A percentile compares a stretch with the other conserved stretches of the same genome.
These are phyloP conservation scores for Globisporangium okanoganense DNA, from an alignment of 352 stramenopile species.

Conservation along the genomic window DNA sequence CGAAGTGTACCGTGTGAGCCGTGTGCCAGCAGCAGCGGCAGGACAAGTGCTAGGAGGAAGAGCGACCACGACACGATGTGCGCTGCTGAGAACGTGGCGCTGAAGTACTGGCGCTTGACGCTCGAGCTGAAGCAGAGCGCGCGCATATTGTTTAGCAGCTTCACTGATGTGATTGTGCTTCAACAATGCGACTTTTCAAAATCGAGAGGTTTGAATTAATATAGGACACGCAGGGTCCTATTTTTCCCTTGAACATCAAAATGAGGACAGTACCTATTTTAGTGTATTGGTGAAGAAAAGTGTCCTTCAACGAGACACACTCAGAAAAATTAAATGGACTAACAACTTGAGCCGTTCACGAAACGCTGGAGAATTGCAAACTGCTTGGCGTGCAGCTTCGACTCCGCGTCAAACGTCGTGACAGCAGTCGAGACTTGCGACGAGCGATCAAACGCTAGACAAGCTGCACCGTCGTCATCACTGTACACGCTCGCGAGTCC, in stretches of 20 bases:
- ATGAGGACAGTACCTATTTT: background rate
- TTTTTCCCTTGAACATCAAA: background rate
- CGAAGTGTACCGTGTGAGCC: slow-evolving; percentile 49
- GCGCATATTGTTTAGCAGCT: slow-evolving; percentile 28
- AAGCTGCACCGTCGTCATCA: background rate
- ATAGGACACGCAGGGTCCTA: background rate
- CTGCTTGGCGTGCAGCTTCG: slow-evolving; percentile 7
- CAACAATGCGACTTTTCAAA: background rate
- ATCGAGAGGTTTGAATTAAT: background rate
- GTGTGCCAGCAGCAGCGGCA: slow-evolving; percentile 60
- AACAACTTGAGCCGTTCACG: background rate
- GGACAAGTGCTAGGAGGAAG: slow-evolving; percentile 31
- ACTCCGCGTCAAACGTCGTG: background rate
- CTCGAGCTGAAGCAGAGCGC: slow-evolving; percentile 41
- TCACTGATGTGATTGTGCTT: background rate
- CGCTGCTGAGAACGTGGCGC: slow-evolving; percentile 41
- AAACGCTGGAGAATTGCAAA: background rate
- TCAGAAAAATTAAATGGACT: background rate
- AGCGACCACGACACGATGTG: slow-evolving; percentile 42
- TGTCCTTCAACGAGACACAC: too few species aligned
- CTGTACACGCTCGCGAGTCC: slow-evolving; percentile 7
- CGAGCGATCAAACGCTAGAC: background rate
- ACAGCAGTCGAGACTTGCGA: background rate
- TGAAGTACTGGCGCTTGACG: slow-evolving; percentile 62
- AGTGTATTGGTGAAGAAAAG: too few species aligned